Conservation (phyloP, 2,329 filamentous ascomycete genomes). For the Fusarium robinianum region DNA sequence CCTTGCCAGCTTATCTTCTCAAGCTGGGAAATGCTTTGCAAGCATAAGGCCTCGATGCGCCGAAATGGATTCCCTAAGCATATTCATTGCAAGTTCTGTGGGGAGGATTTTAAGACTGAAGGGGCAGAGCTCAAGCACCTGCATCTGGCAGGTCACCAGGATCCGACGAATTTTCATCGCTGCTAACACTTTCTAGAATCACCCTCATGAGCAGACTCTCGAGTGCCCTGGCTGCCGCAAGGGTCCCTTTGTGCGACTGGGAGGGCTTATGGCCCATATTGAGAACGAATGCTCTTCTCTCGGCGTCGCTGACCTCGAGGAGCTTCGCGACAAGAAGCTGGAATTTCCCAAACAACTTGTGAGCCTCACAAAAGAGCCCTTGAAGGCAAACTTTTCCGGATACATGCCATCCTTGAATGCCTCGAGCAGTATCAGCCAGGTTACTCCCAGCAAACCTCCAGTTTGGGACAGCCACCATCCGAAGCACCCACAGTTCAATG, state of each 20-base stretch:
- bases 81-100: constrained; percentile 47
- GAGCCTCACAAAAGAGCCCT: constrained; percentile 30
- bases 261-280: constrained; percentile 50
- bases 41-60: constrained; percentile 40
- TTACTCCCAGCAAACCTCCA: neutral
- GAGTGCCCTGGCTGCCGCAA: constrained; percentile 52
- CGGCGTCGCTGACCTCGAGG: constrained; percentile 38
- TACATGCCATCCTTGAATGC: constrained; percentile 30
- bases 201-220: constrained; percentile 48
- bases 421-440: neutral
- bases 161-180: neutral
- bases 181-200: constrained; percentile 39
- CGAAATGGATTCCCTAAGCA: constrained; percentile 32
- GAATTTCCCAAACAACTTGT: constrained; percentile 42
- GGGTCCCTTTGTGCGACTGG: constrained; percentile 44
- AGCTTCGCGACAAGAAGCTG: constrained; percentile 44
- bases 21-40: constrained; percentile 29
- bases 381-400: constrained; percentile 36
- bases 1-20: constrained; percentile 38
- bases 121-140: constrained; percentile 42
- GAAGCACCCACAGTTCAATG: constrained; percentile 50
- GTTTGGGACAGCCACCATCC: constrained; percentile 53
- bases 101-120: constrained; percentile 42
- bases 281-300: constrained; percentile 50
- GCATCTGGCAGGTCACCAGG: constrained; percentile 38